phyloP scores from a whole-genome alignment of 1,284 basidiomycete species.

The Moesziomyces parantarcticus region DNA sequence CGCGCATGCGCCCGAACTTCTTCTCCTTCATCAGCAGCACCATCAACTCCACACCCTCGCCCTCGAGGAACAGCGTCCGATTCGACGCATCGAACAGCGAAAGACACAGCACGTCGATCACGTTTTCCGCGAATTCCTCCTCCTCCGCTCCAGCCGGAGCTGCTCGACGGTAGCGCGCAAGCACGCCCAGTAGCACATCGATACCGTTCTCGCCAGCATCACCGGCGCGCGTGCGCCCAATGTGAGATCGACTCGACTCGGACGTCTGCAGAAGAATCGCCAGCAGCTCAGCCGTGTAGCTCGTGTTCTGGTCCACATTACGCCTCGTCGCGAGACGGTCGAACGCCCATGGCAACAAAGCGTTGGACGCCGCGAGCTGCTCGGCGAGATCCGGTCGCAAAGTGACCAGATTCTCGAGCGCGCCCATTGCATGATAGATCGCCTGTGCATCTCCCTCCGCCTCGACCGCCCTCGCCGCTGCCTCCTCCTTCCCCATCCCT shows the following conservation, averaged over 20 bases:
- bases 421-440: conserved; percentile 71
- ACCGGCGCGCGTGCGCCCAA: conserved; percentile 17
- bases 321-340: conserved; percentile 71
- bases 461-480: conserved; percentile 20
- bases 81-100: conserved; percentile 69
- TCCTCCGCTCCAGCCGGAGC: conserved; percentile 89
- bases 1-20: conserved; percentile 72
- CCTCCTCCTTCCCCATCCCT: conserved; percentile 9
- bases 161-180: conserved; percentile 78
- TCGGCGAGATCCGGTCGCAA: conserved; percentile 79
- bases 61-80: conserved; percentile 71
- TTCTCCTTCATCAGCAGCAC: conserved; percentile 89
- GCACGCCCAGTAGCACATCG: conserved; percentile 79
- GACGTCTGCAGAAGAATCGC: conserved; percentile 82
- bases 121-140: conserved; percentile 95
- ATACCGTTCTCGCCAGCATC: conserved; percentile 76
- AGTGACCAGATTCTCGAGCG: conserved; percentile 91
- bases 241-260: conserved; percentile 18
- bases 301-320: conserved; percentile 65
- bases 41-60: conserved; percentile 96
- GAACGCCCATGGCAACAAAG: conserved; percentile 82
- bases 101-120: conserved; percentile 89
- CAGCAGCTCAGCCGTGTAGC: conserved; percentile 73
- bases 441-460: conserved; percentile 53
- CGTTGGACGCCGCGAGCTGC: conserved; percentile 78